Evolutionary conservation across 1,284 basidiomycete genomes (phyloP), one percentile per base, ranked within the genome.

Genomic region (Sporisorium reilianum): DNA sequence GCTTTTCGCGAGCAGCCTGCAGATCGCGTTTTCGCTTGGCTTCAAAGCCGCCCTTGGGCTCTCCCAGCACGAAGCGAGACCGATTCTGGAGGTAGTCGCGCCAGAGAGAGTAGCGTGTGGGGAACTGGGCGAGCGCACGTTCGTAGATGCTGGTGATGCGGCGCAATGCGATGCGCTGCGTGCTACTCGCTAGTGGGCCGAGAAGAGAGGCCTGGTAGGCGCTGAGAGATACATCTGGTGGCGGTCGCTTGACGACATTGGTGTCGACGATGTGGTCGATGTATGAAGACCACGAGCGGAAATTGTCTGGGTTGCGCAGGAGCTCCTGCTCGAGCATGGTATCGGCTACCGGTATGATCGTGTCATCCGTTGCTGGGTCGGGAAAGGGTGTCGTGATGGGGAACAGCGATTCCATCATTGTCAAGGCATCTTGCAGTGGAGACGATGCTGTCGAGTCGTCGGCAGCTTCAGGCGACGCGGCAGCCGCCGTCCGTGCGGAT

Each of bases 21-120:
- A 87, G 80, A 57, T 84, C 82, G 53, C 86, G 77, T 45, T 80
- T 82, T 26, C 82, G 78, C 28, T 74, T 72, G 9, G 67, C 77
- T 89, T 77, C 75, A 20, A 67, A 53, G 11, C 80, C 80, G n/a
- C 85, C 14, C 86, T 87, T 71, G 88, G 92, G 80, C 42, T 81
- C 80, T 0, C 96, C 97, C 3, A 97, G 87, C 2, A 99, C 92
- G 85, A 91, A 97, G 2, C 89, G 88, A 87, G 93, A 92, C 25
- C 97, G 89, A 84, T 91, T 90, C 52, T 89, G 88, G 48, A 98
- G 88, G 85, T 99, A 99, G 0, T 92, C 90, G 81, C 93, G 94
- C 97, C 97, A 99, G 50, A 99, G 87, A 83, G 95, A 94, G 89
- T 93, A 99, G 14, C 91, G 93, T 18, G 89, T 90, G 0, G 96